Base-by-base conservation (phyloP, 1,284 basidiomycete genomes). In the Volvariella surrecta region DNA sequence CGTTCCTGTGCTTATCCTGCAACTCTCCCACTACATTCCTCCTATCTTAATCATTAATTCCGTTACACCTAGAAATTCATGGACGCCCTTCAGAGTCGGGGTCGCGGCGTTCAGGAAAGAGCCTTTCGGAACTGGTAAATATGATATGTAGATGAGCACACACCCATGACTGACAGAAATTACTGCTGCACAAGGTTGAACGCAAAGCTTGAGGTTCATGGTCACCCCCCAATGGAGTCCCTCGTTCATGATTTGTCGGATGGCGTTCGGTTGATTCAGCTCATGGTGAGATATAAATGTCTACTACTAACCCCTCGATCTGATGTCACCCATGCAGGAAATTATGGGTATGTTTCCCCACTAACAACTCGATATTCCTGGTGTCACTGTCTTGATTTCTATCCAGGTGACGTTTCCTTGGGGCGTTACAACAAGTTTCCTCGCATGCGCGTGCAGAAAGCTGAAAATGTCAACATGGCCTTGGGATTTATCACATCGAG, bases 381-480 rank as follows among this genome's bases (percentile, higher is more conserved):
- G 42, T 19, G 21, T 49, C 2, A 45, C 18, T 42, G 28, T 28
- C 24, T 28, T 41, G 40, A 34, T n/a, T n/a, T n/a, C n/a, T n/a
- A 15, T 19, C 17, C 49, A 89, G 86, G 94, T 30, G 93, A 96
- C 57, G 83, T 82, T 1, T 89, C 87, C 19, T 74, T 98, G 11
- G 95, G 94, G 6, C 71, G 89, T 51, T 98, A 95, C 63, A 97
- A 96, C 64, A 84, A 76, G 58, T 81, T 76, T 44, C 95, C 95
- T 0, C 74, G 82, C 32, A 93, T 97, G 75, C 79, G 94, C 38
- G 82, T 99, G 0, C 95, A 99, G 62, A 97, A 94, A 59, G 93
- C 93, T 2, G 95, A 99, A 72, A 99, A 99, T 60, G 94, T 96
- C 41, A 94, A 93, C 62, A 91, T 90, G 60, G 95, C 95, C 0